Evolutionary conservation across 202 grass and related monocot species (phyloP).

Genomic region (Schoenoplectus triqueter): DNA sequence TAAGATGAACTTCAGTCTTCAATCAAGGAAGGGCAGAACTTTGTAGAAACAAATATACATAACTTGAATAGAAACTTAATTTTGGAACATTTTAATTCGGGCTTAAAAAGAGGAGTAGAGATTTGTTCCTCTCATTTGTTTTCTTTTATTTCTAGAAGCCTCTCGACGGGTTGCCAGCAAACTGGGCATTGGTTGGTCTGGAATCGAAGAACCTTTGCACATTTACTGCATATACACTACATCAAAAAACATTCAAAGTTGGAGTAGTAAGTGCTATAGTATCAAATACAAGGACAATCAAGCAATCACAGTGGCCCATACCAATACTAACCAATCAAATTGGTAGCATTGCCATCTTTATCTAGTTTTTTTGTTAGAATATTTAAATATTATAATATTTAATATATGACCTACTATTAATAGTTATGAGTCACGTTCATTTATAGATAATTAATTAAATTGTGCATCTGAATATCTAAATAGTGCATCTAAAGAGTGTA

Average conservation of each 20-base stretch:
- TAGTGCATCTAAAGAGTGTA: too few species aligned
- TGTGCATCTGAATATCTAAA: too few species aligned
- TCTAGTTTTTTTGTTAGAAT: not conserved
- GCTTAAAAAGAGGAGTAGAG: slow-evolving; percentile 4
- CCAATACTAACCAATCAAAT: not conserved
- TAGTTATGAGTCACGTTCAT: too few species aligned
- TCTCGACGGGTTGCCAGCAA: slow-evolving; percentile 90
- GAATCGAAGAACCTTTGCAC: slow-evolving; percentile 90
- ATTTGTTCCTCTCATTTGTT: slow-evolving; percentile 74
- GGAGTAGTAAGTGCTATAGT: not conserved
- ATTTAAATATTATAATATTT: too few species aligned
- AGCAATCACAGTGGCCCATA: not conserved
- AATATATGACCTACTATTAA: too few species aligned
- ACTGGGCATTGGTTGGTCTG: slow-evolving; percentile 88
- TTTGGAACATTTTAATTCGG: not conserved
- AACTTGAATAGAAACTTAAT: slow-evolving; percentile 20
- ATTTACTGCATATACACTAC: slow-evolving; percentile 97
- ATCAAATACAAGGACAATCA: not conserved
- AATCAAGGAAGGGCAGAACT: slow-evolving; percentile 32
- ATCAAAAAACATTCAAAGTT: slow-evolving; percentile 11
- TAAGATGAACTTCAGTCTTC: not conserved
- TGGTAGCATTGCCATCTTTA: not conserved
- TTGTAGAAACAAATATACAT: slow-evolving; percentile 44
- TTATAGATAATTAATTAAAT: too few species aligned
- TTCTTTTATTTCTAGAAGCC: slow-evolving; percentile 86